phyloP scores from a whole-genome alignment of 139 green algal species.

The Eudorina sp. region DNA sequence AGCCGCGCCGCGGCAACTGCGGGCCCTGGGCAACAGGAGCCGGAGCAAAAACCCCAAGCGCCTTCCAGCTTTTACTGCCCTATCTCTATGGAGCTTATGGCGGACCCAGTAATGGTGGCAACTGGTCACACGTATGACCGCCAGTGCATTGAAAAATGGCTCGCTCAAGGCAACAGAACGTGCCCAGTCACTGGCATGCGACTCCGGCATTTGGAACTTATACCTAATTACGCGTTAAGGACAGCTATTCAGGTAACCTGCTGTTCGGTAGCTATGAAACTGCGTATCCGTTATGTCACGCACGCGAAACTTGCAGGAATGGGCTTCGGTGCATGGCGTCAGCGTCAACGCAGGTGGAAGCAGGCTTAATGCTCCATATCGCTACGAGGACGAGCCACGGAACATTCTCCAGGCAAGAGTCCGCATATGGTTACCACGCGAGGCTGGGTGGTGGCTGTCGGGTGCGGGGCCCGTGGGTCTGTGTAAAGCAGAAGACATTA shows the following conservation, averaged over 20 bases:
- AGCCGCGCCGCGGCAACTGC: background rate
- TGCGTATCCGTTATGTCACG: too few relatives aligned
- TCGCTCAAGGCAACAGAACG: conserved; percentile 88
- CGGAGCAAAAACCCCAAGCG: conserved; percentile 25
- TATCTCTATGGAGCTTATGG: conserved; percentile 94
- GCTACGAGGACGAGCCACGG: conserved; percentile 68
- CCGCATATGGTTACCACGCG: background rate
- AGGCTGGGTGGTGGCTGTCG: too few relatives aligned
- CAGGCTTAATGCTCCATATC: conserved; percentile 37
- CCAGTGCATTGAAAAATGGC: conserved; percentile 91
- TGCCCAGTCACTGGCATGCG: conserved; percentile 94
- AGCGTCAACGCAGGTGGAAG: conserved; percentile 54
- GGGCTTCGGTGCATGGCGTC: conserved; percentile 77
- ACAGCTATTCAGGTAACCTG: conserved; percentile 90
- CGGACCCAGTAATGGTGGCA: conserved; percentile 93
- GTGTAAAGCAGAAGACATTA: too few relatives aligned
- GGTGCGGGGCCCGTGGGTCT: too few relatives aligned
- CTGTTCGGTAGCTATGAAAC: too few relatives aligned
- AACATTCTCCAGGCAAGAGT: conserved; percentile 85
- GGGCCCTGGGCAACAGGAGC: background rate
- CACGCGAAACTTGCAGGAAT: conserved; percentile 79
- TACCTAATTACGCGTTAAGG: conserved; percentile 92
- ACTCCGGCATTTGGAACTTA: conserved; percentile 91
- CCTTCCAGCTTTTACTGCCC: conserved; percentile 84
- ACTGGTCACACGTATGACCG: conserved; percentile 96